phyloP scores from a whole-genome alignment of 768 basidiomycete species.

The Russula sp. region DNA sequence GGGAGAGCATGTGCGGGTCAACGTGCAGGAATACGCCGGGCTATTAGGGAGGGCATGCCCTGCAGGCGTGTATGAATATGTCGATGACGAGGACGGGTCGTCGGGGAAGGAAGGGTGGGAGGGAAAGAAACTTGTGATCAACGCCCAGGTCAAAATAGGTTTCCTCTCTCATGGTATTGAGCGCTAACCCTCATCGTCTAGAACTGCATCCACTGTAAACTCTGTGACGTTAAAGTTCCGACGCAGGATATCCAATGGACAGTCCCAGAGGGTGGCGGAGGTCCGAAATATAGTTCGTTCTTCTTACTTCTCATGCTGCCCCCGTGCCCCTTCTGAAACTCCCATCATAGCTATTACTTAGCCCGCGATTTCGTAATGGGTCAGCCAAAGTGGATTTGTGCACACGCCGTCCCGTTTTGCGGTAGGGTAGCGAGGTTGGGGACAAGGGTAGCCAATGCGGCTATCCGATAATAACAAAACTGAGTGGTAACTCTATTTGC shows the following conservation, averaged over 20 bases:
- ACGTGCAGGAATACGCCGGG: constrained; percentile 78
- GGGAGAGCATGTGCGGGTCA: constrained; percentile 64
- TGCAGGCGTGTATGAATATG: constrained; percentile 96
- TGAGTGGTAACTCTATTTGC: neutral
- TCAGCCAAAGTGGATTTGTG: neutral
- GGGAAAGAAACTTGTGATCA: constrained; percentile 90
- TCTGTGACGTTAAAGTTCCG: constrained; percentile 95
- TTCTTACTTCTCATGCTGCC: neutral
- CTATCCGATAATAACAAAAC: neutral
- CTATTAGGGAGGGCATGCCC: constrained; percentile 88
- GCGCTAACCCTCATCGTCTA: constrained; percentile 34
- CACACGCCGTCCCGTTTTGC: constrained; percentile 5
- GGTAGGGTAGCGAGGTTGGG: constrained; percentile 10
- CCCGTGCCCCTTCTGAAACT: neutral
- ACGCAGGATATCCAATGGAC: constrained; percentile 97
- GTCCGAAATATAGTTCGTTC: constrained; percentile 85
- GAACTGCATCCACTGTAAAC: constrained; percentile 92
- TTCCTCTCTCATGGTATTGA: constrained; percentile 2
- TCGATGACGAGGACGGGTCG: constrained; percentile 50
- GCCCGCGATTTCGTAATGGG: neutral
- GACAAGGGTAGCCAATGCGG: constrained; percentile 11
- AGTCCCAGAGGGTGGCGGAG: constrained; percentile 94
- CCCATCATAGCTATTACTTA: constrained; percentile 18
- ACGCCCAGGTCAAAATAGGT: constrained; percentile 68
- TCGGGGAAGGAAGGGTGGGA: constrained; percentile 54